Evolutionary conservation across 108 stramenopile species (phyloP), one percentile per base, ranked within the genome.

Genomic region (Licmophora abbreviata): DNA sequence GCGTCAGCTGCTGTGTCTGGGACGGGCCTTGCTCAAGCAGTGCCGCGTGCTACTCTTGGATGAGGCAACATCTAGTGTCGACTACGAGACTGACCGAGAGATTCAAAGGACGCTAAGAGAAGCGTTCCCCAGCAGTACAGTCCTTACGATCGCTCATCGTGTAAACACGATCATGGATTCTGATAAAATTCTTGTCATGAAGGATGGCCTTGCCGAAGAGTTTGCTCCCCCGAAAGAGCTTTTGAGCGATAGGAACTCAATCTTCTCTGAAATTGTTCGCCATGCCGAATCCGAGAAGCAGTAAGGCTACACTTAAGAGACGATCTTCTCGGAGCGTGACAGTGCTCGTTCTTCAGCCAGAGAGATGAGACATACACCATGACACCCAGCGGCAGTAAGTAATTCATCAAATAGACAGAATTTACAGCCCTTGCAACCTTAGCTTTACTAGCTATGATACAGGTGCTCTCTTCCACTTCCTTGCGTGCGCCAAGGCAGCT

Each of bases 121-220:
- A 55, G 73, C 65, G 9, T 92, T 93, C 61, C 48, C 45, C 29
- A 56, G 66, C 15, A 65, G 78, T 52, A 95, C 94, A 18, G 75
- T 93, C 14, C 47, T 95, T 6, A 87, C 91, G 28, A 92, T 97
- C 59, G 96, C 97, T 12, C 95, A 96, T 49, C 60, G 98, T 35
- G 81, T 97, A 36, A 81, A 95, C 56, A 95, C 96, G 1, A 87
- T 99, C 47, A 81, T 93, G 54, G 95, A 99, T 56, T 83, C 69
- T 48, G 96, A 97, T 51, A 88, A 85, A 62, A 77, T 88, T 44
- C 56, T 96, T 10, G 93, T 94, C 7, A 83, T 96, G 88, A 77
- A 88, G 43, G 74, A 92, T 64, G 95, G 95, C 12, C 28, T 40
- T 4, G 88, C 88, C 0, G 81, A 67, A 15, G 95, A 97, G 53